Percentiles rank a stretch among this genome's conserved stretches.
Conservation (phyloP, 805 yeast genomes). For the Grigorovia yakushimaensis region DNA sequence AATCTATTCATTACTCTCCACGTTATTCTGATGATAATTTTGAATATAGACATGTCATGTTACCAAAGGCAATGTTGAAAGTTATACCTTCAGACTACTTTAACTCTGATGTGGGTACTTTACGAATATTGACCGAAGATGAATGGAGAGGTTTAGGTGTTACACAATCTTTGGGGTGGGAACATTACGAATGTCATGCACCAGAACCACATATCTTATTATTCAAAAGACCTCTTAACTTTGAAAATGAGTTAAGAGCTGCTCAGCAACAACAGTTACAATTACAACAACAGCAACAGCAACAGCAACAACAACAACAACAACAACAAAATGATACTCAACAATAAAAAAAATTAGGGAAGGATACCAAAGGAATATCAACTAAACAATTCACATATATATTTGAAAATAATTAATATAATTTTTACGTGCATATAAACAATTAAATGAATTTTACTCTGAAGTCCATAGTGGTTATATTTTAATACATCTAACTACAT, state of each 20-base stretch:
- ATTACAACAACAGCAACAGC: slow-evolving; percentile 13
- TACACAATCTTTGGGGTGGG: slow-evolving; percentile 97
- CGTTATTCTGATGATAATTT: slow-evolving; percentile 81
- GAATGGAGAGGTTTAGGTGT: slow-evolving; percentile 99
- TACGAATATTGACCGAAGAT: slow-evolving; percentile 82
- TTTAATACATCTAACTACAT: no score
- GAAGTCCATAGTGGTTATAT: no score
- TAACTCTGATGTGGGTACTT: slow-evolving; percentile 86
- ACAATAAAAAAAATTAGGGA: not conserved
- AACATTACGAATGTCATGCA: slow-evolving; percentile 93
- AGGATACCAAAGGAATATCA: not conserved
- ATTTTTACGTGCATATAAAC: not conserved
- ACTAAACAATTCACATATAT: not conserved
- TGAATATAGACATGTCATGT: slow-evolving; percentile 94
- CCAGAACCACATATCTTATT: slow-evolving; percentile 96
- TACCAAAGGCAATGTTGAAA: slow-evolving; percentile 92
- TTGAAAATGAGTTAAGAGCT: slow-evolving; percentile 33
- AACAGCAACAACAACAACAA: slow-evolving; percentile 6
- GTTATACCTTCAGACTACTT: slow-evolving; percentile 91
- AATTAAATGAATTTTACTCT: not conserved
- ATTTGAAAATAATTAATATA: not conserved
- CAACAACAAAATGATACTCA: slow-evolving; percentile 1
- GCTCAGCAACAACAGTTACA: slow-evolving; percentile 21
- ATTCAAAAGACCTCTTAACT: slow-evolving; percentile 63
- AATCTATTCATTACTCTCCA: slow-evolving; percentile 88